Evolutionary conservation across 139 green algal genomes (phyloP).

Genomic region (Zygnema circumcarinatum): DNA sequence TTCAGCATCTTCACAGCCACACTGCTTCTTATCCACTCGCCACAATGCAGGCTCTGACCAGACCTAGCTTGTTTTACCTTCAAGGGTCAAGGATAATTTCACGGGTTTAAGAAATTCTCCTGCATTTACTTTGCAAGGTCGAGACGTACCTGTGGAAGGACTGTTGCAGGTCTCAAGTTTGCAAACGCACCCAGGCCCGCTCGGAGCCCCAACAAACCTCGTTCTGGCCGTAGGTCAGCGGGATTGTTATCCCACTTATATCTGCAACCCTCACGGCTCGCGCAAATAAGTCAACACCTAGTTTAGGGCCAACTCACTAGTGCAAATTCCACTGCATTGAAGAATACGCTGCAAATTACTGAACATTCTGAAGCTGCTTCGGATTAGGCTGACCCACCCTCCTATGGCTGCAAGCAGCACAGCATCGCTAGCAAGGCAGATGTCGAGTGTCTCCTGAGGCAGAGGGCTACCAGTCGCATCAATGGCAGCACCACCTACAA

Average conservation of each 20-base stretch:
- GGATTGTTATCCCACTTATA: slow-evolving; percentile 98
- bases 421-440: slow-evolving; percentile 84
- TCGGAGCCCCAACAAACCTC: slow-evolving; percentile 89
- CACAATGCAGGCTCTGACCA: neutral
- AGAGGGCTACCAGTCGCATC: slow-evolving; percentile 87
- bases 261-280: slow-evolving; percentile 50
- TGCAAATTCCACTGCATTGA: neutral
- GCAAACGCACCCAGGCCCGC: slow-evolving; percentile 91
- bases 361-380: neutral
- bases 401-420: slow-evolving; percentile 89
- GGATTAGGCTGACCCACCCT: slow-evolving; percentile 52
- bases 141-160: slow-evolving; percentile 66
- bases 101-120: too few relatives aligned
- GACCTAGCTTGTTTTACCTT: neutral
- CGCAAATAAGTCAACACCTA: neutral
- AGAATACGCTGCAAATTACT: slow-evolving; percentile 9
- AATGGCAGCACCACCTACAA: slow-evolving; percentile 94
- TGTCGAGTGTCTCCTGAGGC: slow-evolving; percentile 83
- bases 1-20: too few relatives aligned
- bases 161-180: slow-evolving; percentile 95
- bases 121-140: too few relatives aligned
- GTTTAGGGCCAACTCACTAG: neutral
- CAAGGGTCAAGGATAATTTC: too few relatives aligned
- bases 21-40: slow-evolving; percentile 1
- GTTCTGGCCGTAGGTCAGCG: slow-evolving; percentile 83